phyloP scores from a whole-genome alignment of 805 yeast genomes.

The Starmerella khaoyaiensis region DNA sequence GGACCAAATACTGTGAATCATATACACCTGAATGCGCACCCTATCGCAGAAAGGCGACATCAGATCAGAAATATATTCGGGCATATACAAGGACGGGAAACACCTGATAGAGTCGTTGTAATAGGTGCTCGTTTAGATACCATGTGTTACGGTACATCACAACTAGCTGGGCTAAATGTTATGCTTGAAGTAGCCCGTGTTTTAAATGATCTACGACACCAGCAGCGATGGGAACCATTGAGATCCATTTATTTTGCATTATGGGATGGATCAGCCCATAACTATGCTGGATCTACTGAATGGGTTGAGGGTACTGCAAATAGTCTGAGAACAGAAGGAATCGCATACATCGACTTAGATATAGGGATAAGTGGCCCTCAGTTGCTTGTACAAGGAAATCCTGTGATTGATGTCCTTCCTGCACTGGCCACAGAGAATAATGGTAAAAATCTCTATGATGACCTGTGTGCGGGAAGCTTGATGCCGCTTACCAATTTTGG shows the following conservation, averaged over 20 bases:
- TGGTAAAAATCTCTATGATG: conserved; percentile 17
- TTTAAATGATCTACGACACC: conserved; percentile 48
- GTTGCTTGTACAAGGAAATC: conserved; percentile 49
- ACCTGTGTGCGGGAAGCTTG: conserved; percentile 1
- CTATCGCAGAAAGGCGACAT: conserved; percentile 40
- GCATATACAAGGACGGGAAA: conserved; percentile 68
- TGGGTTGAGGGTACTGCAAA: conserved; percentile 49
- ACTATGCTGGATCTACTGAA: conserved; percentile 73
- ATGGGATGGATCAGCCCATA: conserved; percentile 70
- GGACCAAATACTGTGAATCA: conserved; percentile 27
- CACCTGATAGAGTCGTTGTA: conserved; percentile 49
- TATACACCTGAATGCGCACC: conserved; percentile 30
- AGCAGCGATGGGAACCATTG: conserved; percentile 68
- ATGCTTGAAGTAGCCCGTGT: conserved; percentile 58
- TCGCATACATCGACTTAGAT: conserved; percentile 63
- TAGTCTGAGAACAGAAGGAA: conserved; percentile 45
- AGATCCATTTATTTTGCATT: conserved; percentile 73
- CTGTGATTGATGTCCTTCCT: conserved; percentile 37
- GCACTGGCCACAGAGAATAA: conserved; percentile 31
- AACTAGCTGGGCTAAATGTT: conserved; percentile 60
- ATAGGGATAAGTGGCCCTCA: conserved; percentile 38
- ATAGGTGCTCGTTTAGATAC: conserved; percentile 80
- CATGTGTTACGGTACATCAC: conserved; percentile 57
- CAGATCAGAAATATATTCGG: conserved; percentile 70
- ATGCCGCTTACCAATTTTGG: conserved; percentile 29